Conservation (phyloP, 768 basidiomycete species). For the Russula abietina region DNA sequence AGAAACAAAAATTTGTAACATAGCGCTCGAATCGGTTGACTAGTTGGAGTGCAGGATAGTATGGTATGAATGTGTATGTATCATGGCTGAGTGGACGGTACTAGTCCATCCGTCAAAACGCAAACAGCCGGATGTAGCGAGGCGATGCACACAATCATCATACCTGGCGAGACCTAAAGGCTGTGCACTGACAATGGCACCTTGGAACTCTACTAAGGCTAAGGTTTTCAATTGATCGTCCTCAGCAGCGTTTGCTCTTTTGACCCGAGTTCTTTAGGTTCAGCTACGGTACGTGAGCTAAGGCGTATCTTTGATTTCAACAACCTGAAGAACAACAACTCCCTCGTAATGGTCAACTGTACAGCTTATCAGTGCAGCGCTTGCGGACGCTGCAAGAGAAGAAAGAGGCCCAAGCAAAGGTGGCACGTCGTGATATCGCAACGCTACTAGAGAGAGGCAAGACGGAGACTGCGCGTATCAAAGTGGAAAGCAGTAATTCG, state of each 20-base stretch:
- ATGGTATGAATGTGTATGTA: neutral
- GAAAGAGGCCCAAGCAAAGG: conserved; percentile 79
- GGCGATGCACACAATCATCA: neutral
- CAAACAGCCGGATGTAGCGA: conserved; percentile 5
- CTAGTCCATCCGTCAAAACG: conserved; percentile 1
- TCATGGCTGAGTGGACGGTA: no score
- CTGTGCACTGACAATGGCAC: conserved; percentile 34
- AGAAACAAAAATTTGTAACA: neutral
- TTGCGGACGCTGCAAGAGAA: conserved; percentile 86
- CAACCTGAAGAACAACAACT: neutral
- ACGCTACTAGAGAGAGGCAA: conserved; percentile 71
- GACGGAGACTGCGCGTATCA: conserved; percentile 77
- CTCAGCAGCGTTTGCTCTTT: neutral
- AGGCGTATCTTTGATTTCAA: neutral
- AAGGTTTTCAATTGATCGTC: conserved; percentile 35
- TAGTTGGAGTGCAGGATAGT: neutral
- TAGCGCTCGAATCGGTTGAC: neutral
- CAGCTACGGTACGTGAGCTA: conserved; percentile 39
- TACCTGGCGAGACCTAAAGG: no score
- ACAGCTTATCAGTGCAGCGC: conserved; percentile 77
- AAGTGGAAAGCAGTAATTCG: conserved; percentile 72
- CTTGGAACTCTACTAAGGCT: conserved; percentile 60
- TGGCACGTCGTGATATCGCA: conserved; percentile 72
- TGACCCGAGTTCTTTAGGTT: conserved; percentile 33
- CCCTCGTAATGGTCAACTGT: neutral